phyloP scores from a whole-genome alignment of 2,329 filamentous ascomycete species.

The Epichloe sibirici region DNA sequence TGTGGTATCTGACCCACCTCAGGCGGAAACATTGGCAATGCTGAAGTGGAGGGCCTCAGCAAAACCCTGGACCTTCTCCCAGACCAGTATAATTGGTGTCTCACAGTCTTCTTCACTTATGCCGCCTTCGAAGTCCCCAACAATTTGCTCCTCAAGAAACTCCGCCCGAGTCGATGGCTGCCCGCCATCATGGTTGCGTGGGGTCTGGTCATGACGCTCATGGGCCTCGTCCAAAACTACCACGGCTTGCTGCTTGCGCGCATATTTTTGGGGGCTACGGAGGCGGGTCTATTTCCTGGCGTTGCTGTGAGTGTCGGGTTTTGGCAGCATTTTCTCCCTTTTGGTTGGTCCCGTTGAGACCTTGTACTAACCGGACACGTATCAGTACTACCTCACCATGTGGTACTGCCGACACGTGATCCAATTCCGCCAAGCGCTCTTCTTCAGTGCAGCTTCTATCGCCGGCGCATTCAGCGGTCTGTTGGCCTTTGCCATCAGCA shows the following conservation, averaged over 20 bases:
- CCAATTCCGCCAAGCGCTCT: constrained; percentile 50
- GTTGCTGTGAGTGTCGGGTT: constrained; percentile 31
- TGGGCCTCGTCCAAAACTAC: constrained; percentile 39
- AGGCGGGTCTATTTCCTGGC: constrained; percentile 55
- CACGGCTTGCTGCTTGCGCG: constrained; percentile 35
- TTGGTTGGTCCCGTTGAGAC: too few species aligned
- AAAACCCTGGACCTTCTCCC: constrained; percentile 44
- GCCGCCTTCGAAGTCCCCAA: constrained; percentile 64
- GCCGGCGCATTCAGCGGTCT: constrained; percentile 68
- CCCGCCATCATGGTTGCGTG: constrained; percentile 62
- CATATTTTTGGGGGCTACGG: constrained; percentile 51
- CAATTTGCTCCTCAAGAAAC: constrained; percentile 62
- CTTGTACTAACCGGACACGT: background rate
- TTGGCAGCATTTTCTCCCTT: background rate
- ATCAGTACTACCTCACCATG: constrained; percentile 41
- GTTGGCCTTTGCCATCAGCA: constrained; percentile 55
- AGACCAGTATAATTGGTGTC: constrained; percentile 58
- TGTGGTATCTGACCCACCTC: background rate
- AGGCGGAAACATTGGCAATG: constrained; percentile 53
- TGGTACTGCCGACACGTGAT: constrained; percentile 48
- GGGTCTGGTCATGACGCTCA: constrained; percentile 36
- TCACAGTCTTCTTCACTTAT: constrained; percentile 64
- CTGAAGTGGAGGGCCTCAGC: constrained; percentile 48
- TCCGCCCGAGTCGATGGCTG: constrained; percentile 63
- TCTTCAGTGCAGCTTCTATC: constrained; percentile 72